Percentiles rank a stretch among this genome's conserved stretches.
Conservation (phyloP, 2,329 filamentous ascomycete genomes). For the Stachybotrys elegans region DNA sequence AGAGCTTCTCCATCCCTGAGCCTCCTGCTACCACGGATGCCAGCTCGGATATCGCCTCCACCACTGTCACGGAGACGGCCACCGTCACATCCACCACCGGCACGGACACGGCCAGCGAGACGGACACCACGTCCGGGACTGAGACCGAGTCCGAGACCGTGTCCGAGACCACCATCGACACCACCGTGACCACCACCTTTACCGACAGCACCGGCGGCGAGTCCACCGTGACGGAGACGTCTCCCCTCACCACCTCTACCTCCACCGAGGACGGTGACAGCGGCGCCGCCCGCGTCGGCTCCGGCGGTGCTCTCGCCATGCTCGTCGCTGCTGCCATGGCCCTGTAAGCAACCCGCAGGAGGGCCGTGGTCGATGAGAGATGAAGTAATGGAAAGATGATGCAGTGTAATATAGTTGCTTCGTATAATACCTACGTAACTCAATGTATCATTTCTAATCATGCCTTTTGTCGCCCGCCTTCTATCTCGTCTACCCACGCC, state of each 20-base stretch:
- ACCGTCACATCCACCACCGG: conserved; percentile 10
- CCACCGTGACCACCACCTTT: conserved; percentile 12
- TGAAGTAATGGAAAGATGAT: not conserved
- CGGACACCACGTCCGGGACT: conserved; percentile 9
- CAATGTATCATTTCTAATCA: not conserved
- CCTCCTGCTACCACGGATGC: conserved; percentile 9
- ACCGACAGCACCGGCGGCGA: conserved; percentile 5
- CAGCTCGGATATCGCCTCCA: conserved; percentile 6
- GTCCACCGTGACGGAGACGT: conserved; percentile 4
- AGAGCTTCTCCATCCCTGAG: conserved; percentile 7
- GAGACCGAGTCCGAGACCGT: conserved; percentile 5
- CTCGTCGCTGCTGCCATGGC: conserved; percentile 26
- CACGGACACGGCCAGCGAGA: conserved; percentile 7
- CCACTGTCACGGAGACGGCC: conserved; percentile 7
- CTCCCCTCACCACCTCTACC: conserved; percentile 2
- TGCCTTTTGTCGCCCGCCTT: conserved; percentile 6
- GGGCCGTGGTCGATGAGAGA: not conserved
- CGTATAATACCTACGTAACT: not conserved
- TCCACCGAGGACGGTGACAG: conserved; percentile 13
- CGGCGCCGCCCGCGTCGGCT: conserved; percentile 24
- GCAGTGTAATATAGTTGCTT: not conserved
- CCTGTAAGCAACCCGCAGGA: conserved; percentile 30
- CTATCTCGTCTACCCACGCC: conserved; percentile 23
- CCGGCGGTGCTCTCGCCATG: conserved; percentile 27
- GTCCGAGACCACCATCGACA: conserved; percentile 6